Evolutionary conservation across 441 rosid species (phyloP), one percentile per base, ranked within the genome.

Genomic region (Populus tomentosa): DNA sequence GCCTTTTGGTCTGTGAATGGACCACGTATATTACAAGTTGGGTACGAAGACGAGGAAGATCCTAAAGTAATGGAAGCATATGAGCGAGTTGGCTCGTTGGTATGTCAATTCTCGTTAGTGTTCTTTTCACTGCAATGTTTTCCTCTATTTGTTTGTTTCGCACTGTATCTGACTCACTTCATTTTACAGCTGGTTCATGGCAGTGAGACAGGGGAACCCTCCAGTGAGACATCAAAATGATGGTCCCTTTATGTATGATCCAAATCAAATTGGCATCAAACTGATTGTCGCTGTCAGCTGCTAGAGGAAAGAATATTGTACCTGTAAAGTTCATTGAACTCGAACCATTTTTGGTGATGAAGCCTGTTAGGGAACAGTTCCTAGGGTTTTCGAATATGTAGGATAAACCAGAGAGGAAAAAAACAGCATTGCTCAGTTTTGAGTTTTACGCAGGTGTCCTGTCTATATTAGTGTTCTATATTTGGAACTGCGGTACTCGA

Each of bases 31-130:
- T 85, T 95, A 33, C 94, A 95, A 85, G 77, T 93, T 28, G 98
- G 99, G 16, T 93, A 95, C 40, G 98, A 89, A 84, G 92, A 92
- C 24, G 99, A 95, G 83, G 90, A 88, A 76, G 89, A 93, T 82
- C 87, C 91, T 35, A 90, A 90, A 91, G 99, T 89, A 69, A 92
- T 95, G 94, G 92, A 90, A 88, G 98, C 99, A 5, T 95, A 86
- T 16, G 98, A 95, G 81, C 91, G 79, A 87, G 89, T 90, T 36
- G 97, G 98, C 80, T 87, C 98, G 67, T 79, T 92, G 96, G 99
- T 92, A 87, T 2, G 84, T 73, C 26, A 63, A 68, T 66, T 6
- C 63, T 35, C 33, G 16, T 42, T 28, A 5, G 11, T 32, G 42
- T 32, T 7, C 26, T 35, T 32, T 38, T 38, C 46, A 2, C 36